A percentile compares a stretch with the other conserved stretches of the same genome.
Evolutionary conservation across 805 yeast species (phyloP).

Genomic region (Pichia nanzhaoensis): DNA sequence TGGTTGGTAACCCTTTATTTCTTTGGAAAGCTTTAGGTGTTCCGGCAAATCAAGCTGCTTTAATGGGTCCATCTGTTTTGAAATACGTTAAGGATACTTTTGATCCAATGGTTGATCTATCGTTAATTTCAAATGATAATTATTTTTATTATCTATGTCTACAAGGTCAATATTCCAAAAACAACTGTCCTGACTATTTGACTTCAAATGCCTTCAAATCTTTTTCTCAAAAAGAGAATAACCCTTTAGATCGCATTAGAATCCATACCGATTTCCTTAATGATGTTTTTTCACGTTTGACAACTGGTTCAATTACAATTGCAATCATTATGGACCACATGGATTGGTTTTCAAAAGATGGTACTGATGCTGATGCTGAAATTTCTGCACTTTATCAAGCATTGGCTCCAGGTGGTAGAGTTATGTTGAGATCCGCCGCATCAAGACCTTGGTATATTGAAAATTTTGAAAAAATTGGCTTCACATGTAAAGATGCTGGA

Average conservation of each 20-base stretch:
- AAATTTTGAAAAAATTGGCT: slow-evolving; percentile 62
- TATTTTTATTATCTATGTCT: slow-evolving; percentile 71
- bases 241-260: slow-evolving; percentile 64
- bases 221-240: slow-evolving; percentile 34
- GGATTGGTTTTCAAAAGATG: slow-evolving; percentile 80
- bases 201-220: slow-evolving; percentile 50
- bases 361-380: slow-evolving; percentile 58
- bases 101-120: slow-evolving; percentile 63
- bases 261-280: slow-evolving; percentile 74
- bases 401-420: slow-evolving; percentile 62
- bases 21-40: slow-evolving; percentile 90
- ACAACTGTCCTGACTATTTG: slow-evolving; percentile 73
- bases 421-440: slow-evolving; percentile 70
- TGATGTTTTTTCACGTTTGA: slow-evolving; percentile 65
- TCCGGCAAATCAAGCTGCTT: slow-evolving; percentile 73
- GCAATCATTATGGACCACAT: slow-evolving; percentile 87
- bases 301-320: slow-evolving; percentile 57
- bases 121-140: slow-evolving; percentile 62
- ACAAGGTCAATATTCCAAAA: slow-evolving; percentile 50
- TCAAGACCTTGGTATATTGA: slow-evolving; percentile 70
- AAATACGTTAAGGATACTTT: slow-evolving; percentile 71
- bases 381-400: slow-evolving; percentile 58
- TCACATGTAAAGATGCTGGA: slow-evolving; percentile 62
- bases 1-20: slow-evolving; percentile 79
- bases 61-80: slow-evolving; percentile 69